A percentile compares a stretch with the other conserved stretches of the same genome.
Conservation (phyloP, 768 basidiomycete species). For the Tubosaeta sp. region DNA sequence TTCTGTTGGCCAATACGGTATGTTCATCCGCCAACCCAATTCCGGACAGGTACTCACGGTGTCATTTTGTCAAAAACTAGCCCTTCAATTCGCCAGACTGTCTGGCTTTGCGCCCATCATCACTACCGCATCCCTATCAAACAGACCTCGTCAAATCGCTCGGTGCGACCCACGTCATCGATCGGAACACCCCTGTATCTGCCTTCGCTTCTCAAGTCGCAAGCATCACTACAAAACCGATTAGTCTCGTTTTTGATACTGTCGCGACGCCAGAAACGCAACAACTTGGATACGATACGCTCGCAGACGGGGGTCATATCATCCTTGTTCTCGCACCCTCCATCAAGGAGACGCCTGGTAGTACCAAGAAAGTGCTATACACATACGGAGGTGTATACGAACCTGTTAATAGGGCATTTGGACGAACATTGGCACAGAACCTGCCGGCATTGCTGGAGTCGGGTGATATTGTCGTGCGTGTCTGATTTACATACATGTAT, state of each 20-base stretch:
- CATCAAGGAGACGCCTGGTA: slow-evolving; percentile 12
- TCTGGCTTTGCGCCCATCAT: slow-evolving; percentile 37
- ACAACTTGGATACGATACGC: slow-evolving; percentile 26
- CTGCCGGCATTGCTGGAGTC: slow-evolving; percentile 9
- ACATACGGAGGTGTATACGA: slow-evolving; percentile 11
- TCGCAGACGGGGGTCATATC: slow-evolving; percentile 31
- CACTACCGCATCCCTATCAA: slow-evolving; percentile 36
- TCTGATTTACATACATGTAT: not conserved
- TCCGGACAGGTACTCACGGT: not conserved
- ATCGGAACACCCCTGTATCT: slow-evolving; percentile 20
- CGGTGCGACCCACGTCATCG: slow-evolving; percentile 37
- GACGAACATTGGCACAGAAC: slow-evolving; percentile 8
- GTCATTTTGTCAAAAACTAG: slow-evolving; percentile 11
- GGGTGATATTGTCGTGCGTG: slow-evolving; percentile 16
- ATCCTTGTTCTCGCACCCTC: slow-evolving; percentile 1
- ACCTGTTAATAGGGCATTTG: slow-evolving; percentile 10
- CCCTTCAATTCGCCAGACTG: slow-evolving; percentile 33
- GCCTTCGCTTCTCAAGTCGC: slow-evolving; percentile 15
- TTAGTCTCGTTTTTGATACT: slow-evolving; percentile 23
- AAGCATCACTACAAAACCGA: slow-evolving; percentile 8
- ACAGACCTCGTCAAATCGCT: slow-evolving; percentile 31
- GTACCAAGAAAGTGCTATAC: slow-evolving; percentile 14
- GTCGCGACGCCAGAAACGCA: slow-evolving; percentile 32
- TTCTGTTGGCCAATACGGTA: slow-evolving; percentile 38
- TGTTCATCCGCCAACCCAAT: slow-evolving; percentile 7